Conservation (phyloP, 805 yeast species). For the Candida boleticola region DNA sequence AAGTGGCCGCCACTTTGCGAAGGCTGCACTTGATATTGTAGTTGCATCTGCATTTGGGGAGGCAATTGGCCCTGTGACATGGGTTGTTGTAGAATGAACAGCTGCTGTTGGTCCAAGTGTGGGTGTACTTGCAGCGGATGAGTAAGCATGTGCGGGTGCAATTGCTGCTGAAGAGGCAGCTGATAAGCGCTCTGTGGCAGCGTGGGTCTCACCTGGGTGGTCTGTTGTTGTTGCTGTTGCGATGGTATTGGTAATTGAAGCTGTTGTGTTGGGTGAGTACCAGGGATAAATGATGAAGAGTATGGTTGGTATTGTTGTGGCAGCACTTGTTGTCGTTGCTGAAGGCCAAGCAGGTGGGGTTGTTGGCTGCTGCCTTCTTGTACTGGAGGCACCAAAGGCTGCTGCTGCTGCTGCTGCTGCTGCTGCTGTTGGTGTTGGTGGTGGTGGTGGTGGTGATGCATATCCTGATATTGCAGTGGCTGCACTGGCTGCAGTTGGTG, state of each 20-base stretch:
- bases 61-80: too few relatives aligned
- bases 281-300: background rate
- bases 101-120: too few relatives aligned
- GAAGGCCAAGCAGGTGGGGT: background rate
- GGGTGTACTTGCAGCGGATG: too few relatives aligned
- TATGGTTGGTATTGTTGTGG: background rate
- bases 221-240: too few relatives aligned
- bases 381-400: too few relatives aligned
- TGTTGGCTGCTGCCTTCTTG: too few relatives aligned
- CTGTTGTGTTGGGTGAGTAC: too few relatives aligned
- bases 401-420: conserved; percentile 1
- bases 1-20: too few relatives aligned
- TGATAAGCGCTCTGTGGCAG: background rate
- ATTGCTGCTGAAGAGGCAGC: background rate
- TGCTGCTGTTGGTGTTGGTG: background rate
- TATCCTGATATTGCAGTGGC: background rate
- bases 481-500: background rate
- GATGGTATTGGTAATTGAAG: too few relatives aligned
- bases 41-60: too few relatives aligned
- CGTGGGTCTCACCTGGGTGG: background rate
- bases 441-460: background rate
- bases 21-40: too few relatives aligned
- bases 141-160: background rate
- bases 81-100: too few relatives aligned
- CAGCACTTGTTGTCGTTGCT: background rate